Evolutionary conservation across 2,329 filamentous ascomycete species (phyloP).

Genomic region (Geoglossum cookeanum): DNA sequence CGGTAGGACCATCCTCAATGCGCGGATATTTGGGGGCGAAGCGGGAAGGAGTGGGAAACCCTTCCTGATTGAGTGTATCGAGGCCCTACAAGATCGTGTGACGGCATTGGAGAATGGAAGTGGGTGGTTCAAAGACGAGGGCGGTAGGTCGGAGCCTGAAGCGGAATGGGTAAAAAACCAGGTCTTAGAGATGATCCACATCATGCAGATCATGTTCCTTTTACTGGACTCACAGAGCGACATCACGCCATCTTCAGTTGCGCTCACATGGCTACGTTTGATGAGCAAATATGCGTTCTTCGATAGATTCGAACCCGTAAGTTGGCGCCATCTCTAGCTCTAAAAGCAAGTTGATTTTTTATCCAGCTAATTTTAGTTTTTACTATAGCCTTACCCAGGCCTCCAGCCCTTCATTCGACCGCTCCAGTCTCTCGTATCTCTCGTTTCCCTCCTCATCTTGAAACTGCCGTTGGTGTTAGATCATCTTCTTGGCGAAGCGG

Average conservation of each 20-base stretch:
- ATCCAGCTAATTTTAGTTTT: not conserved
- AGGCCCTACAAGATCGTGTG: conserved; percentile 29
- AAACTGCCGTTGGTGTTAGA: conserved; percentile 44
- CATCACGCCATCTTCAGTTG: conserved; percentile 35
- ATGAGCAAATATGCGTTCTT: conserved; percentile 53
- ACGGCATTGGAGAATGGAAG: conserved; percentile 23
- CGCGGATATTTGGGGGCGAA: not conserved
- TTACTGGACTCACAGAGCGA: conserved; percentile 39
- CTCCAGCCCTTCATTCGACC: conserved; percentile 34
- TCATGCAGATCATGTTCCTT: conserved; percentile 54
- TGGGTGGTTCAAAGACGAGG: conserved; percentile 17
- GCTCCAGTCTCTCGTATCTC: conserved; percentile 48
- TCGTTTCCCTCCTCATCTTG: conserved; percentile 53
- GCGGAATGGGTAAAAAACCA: conserved; percentile 43
- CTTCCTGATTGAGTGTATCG: conserved; percentile 24
- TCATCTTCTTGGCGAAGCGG: conserved; percentile 29
- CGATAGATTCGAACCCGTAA: conserved; percentile 38
- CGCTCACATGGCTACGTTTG: conserved; percentile 57
- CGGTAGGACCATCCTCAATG: conserved; percentile 3
- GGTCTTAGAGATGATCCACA: conserved; percentile 52
- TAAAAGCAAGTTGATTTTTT: conserved; percentile 9
- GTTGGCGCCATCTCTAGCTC: conserved; percentile 14
- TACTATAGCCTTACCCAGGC: conserved; percentile 20
- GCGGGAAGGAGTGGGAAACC: not conserved
- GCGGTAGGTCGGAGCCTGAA: conserved; percentile 35